Conservation (phyloP, 768 basidiomycete genomes). For the Auricularia heimuer region DNA sequence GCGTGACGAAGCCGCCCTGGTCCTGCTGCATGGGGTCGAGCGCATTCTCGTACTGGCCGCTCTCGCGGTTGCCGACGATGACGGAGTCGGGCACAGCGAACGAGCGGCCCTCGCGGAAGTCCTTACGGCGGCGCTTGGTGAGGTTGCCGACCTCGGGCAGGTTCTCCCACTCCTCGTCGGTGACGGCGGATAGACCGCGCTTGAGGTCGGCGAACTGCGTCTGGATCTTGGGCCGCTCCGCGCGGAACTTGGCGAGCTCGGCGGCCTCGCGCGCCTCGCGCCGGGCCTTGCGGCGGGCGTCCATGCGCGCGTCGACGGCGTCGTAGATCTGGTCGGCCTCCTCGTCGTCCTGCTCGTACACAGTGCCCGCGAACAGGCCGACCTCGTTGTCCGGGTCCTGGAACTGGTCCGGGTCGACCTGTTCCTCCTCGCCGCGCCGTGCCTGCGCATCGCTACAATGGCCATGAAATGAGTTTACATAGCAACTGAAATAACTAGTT, state of each 20-base stretch:
- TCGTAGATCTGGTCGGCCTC: constrained; percentile 97
- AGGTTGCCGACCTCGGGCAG: constrained; percentile 96
- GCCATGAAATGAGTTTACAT: no score
- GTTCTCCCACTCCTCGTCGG: constrained; percentile 88
- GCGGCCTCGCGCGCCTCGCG: constrained; percentile 70
- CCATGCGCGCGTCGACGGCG: constrained; percentile 83
- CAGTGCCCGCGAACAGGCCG: constrained; percentile 90
- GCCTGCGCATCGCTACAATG: constrained; percentile 68
- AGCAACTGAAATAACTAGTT: not conserved
- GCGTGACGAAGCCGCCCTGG: constrained; percentile 70
- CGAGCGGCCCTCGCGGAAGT: constrained; percentile 51
- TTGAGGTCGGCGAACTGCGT: constrained; percentile 95
- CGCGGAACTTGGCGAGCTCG: constrained; percentile 67
- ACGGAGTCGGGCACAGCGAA: constrained; percentile 94
- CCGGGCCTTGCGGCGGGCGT: constrained; percentile 65
- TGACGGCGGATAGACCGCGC: constrained; percentile 73
- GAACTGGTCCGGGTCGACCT: constrained; percentile 82
- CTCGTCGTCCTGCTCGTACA: constrained; percentile 95
- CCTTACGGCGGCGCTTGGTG: constrained; percentile 80
- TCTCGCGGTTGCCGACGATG: constrained; percentile 71
- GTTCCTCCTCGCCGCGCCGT: constrained; percentile 76
- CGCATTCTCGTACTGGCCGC: constrained; percentile 67
- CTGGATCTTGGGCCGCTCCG: constrained; percentile 89
- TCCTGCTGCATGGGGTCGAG: constrained; percentile 70
- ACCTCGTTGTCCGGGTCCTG: constrained; percentile 98